Percentiles rank a stretch among this genome's conserved stretches.
Evolutionary conservation across 2,329 filamentous ascomycete genomes (phyloP).

Genomic region (Fusarium multiceps): DNA sequence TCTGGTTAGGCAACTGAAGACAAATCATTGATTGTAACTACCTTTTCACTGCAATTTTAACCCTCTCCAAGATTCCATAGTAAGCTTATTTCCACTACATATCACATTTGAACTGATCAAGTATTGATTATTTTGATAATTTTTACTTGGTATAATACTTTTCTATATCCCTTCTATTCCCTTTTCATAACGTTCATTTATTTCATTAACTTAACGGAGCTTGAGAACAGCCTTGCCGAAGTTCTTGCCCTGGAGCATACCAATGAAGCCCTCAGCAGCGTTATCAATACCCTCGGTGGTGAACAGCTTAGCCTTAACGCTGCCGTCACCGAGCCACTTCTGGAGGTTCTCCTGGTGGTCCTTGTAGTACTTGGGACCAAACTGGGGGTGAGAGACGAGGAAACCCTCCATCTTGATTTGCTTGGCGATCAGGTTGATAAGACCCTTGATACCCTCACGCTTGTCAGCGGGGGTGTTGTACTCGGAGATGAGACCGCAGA

Average conservation of each 20-base stretch:
- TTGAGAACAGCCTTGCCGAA: conserved; percentile 88
- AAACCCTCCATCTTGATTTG: conserved; percentile 79
- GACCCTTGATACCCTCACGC: conserved; percentile 73
- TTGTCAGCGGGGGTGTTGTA: conserved; percentile 73
- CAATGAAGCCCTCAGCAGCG: conserved; percentile 78
- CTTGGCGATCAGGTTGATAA: conserved; percentile 74
- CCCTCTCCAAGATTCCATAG: too few species aligned
- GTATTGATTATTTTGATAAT: conserved; percentile 4
- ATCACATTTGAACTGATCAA: not conserved
- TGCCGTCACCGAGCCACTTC: conserved; percentile 80
- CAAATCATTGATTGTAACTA: too few species aligned
- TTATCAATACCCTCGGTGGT: conserved; percentile 83
- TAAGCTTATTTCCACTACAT: not conserved
- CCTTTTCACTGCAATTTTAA: not conserved
- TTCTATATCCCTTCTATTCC: not conserved
- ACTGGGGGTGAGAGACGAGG: conserved; percentile 73
- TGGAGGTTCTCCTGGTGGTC: conserved; percentile 82
- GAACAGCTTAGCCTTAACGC: conserved; percentile 75
- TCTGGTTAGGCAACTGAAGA: too few species aligned
- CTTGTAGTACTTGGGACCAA: conserved; percentile 72
- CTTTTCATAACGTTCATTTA: conserved; percentile 19
- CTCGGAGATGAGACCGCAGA: conserved; percentile 71
- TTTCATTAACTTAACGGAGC: conserved; percentile 49
- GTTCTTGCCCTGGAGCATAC: conserved; percentile 81
- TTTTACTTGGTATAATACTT: conserved; percentile 2